Conservation (phyloP, 805 yeast species). For the Candida coquimbonensis region DNA sequence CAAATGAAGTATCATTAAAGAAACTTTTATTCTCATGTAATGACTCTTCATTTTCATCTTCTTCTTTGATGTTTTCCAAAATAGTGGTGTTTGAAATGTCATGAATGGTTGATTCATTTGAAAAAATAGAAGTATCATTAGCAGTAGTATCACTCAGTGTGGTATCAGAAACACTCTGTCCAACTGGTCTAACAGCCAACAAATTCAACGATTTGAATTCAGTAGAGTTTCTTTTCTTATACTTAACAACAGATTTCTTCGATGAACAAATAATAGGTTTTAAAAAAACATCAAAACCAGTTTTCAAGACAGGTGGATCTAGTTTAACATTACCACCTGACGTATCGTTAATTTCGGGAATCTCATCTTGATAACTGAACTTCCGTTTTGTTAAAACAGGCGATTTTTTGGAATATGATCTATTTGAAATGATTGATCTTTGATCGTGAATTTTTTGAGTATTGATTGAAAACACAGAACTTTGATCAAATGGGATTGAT, state of each 20-base stretch:
- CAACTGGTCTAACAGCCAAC: slow-evolving; percentile 4
- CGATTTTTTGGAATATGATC: neutral
- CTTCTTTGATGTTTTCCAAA: neutral
- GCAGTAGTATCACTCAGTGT: slow-evolving; percentile 5
- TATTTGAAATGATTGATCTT: neutral
- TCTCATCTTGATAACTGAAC: slow-evolving; percentile 1
- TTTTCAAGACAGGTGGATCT: neutral
- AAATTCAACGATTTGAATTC: slow-evolving; percentile 6
- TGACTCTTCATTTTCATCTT: neutral
- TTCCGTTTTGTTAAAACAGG: neutral
- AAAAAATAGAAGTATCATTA: slow-evolving; percentile 2
- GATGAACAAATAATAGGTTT: slow-evolving; percentile 18
- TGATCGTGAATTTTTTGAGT: neutral
- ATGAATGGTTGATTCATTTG: neutral
- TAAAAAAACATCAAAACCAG: slow-evolving; percentile 1
- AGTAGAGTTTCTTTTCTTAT: slow-evolving; percentile 1
- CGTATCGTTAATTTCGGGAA: neutral
- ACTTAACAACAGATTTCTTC: neutral
- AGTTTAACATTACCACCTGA: neutral
- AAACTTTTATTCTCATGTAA: neutral
- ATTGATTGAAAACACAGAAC: neutral
- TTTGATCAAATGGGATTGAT: slow-evolving; percentile 1
- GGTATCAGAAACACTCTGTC: slow-evolving; percentile 13
- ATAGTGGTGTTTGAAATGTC: neutral
- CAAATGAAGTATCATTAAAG: neutral